These are phyloP conservation scores for Diophrys appendiculata DNA, from an alignment of 73 alveolate species.

Conservation along the genomic window DNA sequence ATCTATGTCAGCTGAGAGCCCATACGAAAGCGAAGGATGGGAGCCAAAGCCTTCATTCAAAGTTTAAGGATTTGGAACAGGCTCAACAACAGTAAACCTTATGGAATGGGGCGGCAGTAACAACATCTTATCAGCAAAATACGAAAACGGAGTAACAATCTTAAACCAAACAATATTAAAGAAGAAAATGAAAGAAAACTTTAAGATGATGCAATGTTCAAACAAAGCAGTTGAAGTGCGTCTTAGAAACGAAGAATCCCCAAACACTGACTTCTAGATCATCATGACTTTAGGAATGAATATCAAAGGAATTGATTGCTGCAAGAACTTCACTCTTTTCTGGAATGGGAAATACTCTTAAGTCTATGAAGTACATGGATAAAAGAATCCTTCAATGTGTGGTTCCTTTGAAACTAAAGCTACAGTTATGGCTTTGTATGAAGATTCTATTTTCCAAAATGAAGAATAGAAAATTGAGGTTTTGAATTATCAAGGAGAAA, in stretches of 20 bases:
- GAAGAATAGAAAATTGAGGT: slow-evolving; percentile 84
- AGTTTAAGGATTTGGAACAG: slow-evolving; percentile 60
- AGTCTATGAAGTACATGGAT: slow-evolving; percentile 81
- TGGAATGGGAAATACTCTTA: slow-evolving; percentile 91
- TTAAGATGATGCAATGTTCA: slow-evolving; percentile 86
- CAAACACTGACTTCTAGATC: slow-evolving; percentile 68
- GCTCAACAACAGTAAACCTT: slow-evolving; percentile 22
- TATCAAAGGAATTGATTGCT: slow-evolving; percentile 91
- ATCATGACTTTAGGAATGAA: slow-evolving; percentile 76
- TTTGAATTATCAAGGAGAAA: slow-evolving; percentile 88
- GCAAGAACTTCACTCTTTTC: slow-evolving; percentile 70
- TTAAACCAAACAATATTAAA: slow-evolving; percentile 84
- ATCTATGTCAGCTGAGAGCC: slow-evolving; percentile 86
- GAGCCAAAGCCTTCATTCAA: slow-evolving; percentile 90
- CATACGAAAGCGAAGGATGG: slow-evolving; percentile 93
- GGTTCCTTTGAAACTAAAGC: slow-evolving; percentile 82
- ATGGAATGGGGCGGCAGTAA: slow-evolving; percentile 85
- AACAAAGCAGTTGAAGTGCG: slow-evolving; percentile 87
- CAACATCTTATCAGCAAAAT: slow-evolving; percentile 80
- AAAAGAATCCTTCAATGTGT: slow-evolving; percentile 50
- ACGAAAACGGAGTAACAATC: slow-evolving; percentile 74
- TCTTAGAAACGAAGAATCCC: slow-evolving; percentile 63
- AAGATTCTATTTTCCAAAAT: slow-evolving; percentile 77
- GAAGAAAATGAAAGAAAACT: slow-evolving; percentile 87
- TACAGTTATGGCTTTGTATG: slow-evolving; percentile 80